These are phyloP conservation scores for Suillus clintonianus DNA, from an alignment of 768 basidiomycete species.

Conservation along the genomic window DNA sequence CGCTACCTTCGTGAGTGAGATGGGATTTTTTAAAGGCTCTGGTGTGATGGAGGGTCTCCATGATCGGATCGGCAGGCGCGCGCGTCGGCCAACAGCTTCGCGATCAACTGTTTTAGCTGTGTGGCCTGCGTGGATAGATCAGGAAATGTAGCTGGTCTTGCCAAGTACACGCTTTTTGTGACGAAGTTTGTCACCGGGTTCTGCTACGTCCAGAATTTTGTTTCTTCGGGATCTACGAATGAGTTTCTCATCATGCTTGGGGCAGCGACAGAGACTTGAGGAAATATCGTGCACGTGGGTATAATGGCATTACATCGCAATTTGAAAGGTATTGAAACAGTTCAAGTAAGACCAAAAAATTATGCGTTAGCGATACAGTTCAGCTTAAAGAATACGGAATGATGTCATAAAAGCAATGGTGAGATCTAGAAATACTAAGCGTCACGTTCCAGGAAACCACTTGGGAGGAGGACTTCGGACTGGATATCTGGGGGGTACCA, in stretches of 20 bases:
- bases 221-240: not conserved
- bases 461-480: slow-evolving; percentile 45
- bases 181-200: not conserved
- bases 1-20: slow-evolving; percentile 4
- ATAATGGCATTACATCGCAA: not conserved
- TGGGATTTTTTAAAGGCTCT: slow-evolving; percentile 15
- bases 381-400: not conserved
- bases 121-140: not conserved
- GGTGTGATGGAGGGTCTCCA: slow-evolving; percentile 16
- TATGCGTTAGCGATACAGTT: not conserved
- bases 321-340: not conserved
- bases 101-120: not conserved
- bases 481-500: slow-evolving; percentile 38
- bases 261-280: not conserved
- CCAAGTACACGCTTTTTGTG: not conserved
- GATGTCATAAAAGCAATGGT: not conserved
- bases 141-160: not conserved
- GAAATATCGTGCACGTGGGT: not conserved
- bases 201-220: not conserved
- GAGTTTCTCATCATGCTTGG: not conserved
- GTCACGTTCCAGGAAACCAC: slow-evolving; percentile 32
- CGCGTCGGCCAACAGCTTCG: not conserved
- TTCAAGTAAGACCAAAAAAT: not conserved
- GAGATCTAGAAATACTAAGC: not conserved
- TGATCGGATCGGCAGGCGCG: slow-evolving; percentile 7